Conservation (phyloP, 2,329 filamentous ascomycete species). For the Juglanconis oblonga region DNA sequence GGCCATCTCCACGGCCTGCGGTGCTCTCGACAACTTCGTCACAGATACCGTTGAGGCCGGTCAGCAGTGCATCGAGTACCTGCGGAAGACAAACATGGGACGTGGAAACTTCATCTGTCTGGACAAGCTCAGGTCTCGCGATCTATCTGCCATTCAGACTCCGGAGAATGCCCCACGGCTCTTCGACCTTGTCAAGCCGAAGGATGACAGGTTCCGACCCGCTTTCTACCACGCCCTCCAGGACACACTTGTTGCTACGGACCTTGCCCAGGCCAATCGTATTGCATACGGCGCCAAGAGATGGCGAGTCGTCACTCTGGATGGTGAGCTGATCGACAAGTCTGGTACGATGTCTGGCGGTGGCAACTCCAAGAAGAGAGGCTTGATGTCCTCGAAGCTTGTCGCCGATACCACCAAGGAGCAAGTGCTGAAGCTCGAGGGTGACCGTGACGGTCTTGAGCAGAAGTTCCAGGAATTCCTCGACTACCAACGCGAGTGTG, state of each 20-base stretch:
- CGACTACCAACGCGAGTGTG: conserved; percentile 76
- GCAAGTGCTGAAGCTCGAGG: conserved; percentile 82
- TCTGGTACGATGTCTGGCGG: conserved; percentile 99
- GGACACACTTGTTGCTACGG: conserved; percentile 88
- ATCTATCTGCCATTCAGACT: conserved; percentile 77
- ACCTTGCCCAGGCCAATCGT: conserved; percentile 92
- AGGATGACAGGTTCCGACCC: conserved; percentile 80
- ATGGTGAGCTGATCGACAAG: conserved; percentile 94
- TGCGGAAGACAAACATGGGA: conserved; percentile 95
- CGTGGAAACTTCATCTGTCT: conserved; percentile 96
- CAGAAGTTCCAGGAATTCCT: conserved; percentile 81
- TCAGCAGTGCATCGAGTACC: conserved; percentile 96
- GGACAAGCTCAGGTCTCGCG: conserved; percentile 76
- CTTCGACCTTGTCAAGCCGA: conserved; percentile 88
- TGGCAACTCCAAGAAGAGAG: conserved; percentile 84
- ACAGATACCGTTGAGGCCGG: conserved; percentile 94
- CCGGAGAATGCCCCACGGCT: conserved; percentile 89
- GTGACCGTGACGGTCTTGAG: conserved; percentile 82
- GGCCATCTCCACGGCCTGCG: conserved; percentile 96
- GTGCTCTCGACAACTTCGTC: conserved; percentile 89
- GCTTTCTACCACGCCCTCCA: conserved; percentile 96
- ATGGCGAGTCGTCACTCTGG: conserved; percentile 95
- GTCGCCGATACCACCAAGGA: conserved; percentile 85
- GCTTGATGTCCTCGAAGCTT: conserved; percentile 95
- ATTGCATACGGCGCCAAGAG: conserved; percentile 92